phyloP scores from a whole-genome alignment of 2,329 filamentous ascomycete genomes.

The Exophiala sideris region DNA sequence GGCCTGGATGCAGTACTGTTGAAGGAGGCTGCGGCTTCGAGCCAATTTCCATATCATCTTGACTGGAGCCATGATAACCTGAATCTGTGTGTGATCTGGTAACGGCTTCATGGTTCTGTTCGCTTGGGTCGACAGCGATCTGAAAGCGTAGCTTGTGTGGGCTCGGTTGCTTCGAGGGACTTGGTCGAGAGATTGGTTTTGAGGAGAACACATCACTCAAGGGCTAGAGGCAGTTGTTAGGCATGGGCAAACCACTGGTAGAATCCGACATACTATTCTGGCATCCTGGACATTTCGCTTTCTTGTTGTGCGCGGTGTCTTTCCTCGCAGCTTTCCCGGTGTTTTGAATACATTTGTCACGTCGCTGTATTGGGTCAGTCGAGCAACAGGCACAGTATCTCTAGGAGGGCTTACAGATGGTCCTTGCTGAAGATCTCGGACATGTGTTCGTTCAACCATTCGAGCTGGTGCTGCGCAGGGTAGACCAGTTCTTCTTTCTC shows the following conservation, averaged over 20 bases:
- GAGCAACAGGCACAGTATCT: background rate
- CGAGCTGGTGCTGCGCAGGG: constrained; percentile 86
- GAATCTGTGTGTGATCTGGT: constrained; percentile 45
- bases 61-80: constrained; percentile 46
- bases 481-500: constrained; percentile 93
- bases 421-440: constrained; percentile 83
- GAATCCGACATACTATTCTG: constrained; percentile 41
- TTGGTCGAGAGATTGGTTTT: constrained; percentile 33
- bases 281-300: constrained; percentile 43
- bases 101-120: constrained; percentile 30
- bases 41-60: constrained; percentile 41
- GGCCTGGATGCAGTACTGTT: constrained; percentile 6
- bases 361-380: constrained; percentile 57
- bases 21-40: constrained; percentile 6
- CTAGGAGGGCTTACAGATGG: constrained; percentile 65
- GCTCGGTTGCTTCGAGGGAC: constrained; percentile 34
- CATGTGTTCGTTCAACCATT: constrained; percentile 99
- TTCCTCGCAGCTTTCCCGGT: constrained; percentile 48
- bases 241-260: background rate
- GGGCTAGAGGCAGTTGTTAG: constrained; percentile 36
- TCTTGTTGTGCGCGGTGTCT: constrained; percentile 46
- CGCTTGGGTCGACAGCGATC: constrained; percentile 30
- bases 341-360: constrained; percentile 91
- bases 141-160: constrained; percentile 36
- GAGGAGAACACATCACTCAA: constrained; percentile 48